Conservation (phyloP, 768 basidiomycete species). For the Hypholoma sublateritium region DNA sequence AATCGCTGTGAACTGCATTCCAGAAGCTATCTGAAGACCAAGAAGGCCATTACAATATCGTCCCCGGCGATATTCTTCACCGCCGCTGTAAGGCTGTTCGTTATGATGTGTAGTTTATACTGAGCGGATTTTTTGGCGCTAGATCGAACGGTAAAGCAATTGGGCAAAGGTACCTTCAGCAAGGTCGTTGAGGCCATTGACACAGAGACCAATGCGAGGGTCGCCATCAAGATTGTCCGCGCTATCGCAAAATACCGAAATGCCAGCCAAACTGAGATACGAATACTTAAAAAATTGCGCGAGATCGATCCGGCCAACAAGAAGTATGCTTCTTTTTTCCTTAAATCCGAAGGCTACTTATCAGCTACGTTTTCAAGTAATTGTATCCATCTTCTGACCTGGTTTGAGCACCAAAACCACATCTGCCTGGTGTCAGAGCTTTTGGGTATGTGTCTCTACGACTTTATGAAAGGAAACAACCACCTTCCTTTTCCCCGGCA, state of each 20-base stretch:
- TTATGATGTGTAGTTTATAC: too few species aligned
- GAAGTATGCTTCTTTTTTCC: slow-evolving; percentile 59
- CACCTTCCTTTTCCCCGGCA: slow-evolving; percentile 94
- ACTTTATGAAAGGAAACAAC: slow-evolving; percentile 97
- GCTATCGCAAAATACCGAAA: slow-evolving; percentile 98
- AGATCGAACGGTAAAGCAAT: slow-evolving; percentile 90
- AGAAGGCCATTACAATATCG: too few species aligned
- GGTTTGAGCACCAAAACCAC: slow-evolving; percentile 97
- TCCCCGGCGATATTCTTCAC: too few species aligned
- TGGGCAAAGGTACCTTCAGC: slow-evolving; percentile 98
- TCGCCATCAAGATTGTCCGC: slow-evolving; percentile 98
- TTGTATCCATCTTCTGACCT: slow-evolving; percentile 93
- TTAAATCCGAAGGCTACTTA: background rate
- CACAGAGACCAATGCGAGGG: slow-evolving; percentile 67
- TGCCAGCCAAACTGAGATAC: slow-evolving; percentile 96
- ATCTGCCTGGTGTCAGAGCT: slow-evolving; percentile 97
- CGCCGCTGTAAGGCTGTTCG: too few species aligned
- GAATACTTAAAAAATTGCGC: slow-evolving; percentile 91
- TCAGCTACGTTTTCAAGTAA: slow-evolving; percentile 54
- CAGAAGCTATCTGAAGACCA: too few species aligned
- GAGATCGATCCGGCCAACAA: slow-evolving; percentile 84
- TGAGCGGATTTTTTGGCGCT: slow-evolving; percentile 16
- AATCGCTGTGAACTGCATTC: too few species aligned
- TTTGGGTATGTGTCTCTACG: slow-evolving; percentile 96
- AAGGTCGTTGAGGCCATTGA: slow-evolving; percentile 96